Evolutionary conservation across 371 early-diverging fungal genomes (phyloP).

Genomic region (Encephalitozoon cuniculi): DNA sequence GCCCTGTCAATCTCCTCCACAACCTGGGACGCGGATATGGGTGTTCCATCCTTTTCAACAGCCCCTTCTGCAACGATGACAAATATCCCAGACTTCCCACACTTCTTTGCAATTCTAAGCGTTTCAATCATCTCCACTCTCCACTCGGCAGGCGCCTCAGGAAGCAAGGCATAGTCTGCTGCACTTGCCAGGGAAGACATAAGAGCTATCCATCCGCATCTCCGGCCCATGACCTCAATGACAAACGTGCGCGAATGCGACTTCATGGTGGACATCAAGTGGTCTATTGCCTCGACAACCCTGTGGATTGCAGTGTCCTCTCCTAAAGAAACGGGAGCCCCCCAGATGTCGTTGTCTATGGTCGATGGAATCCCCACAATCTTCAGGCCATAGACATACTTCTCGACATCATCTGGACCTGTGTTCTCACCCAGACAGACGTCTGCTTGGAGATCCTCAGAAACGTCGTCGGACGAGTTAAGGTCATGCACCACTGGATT

Average conservation of each 20-base stretch:
- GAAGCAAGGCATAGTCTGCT: conserved; percentile 91
- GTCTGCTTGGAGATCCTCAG: neutral
- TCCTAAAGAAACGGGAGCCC: conserved; percentile 81
- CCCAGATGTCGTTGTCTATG: conserved; percentile 75
- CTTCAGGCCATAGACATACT: conserved; percentile 62
- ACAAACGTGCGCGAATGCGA: conserved; percentile 96
- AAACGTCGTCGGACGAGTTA: neutral
- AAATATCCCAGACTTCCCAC: conserved; percentile 64
- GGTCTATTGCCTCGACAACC: conserved; percentile 87
- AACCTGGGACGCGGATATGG: conserved; percentile 75
- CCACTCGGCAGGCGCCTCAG: conserved; percentile 75
- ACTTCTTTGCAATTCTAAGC: conserved; percentile 60
- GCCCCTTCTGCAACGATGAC: conserved; percentile 95
- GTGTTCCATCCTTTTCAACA: conserved; percentile 73
- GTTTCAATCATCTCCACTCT: conserved; percentile 62
- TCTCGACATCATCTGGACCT: neutral
- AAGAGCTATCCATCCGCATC: conserved; percentile 97
- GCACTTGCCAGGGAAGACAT: conserved; percentile 83
- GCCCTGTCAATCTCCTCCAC: conserved; percentile 70
- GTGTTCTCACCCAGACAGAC: neutral
- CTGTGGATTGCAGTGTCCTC: conserved; percentile 85
- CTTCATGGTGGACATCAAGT: conserved; percentile 79
- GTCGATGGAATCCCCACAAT: conserved; percentile 88
- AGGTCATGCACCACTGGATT: neutral
- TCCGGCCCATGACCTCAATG: conserved; percentile 96